Percentiles rank a stretch among this genome's conserved stretches.
These are phyloP conservation scores for Naegleria gruberi DNA, from an alignment of 208 protist species.

Conservation along the genomic window DNA sequence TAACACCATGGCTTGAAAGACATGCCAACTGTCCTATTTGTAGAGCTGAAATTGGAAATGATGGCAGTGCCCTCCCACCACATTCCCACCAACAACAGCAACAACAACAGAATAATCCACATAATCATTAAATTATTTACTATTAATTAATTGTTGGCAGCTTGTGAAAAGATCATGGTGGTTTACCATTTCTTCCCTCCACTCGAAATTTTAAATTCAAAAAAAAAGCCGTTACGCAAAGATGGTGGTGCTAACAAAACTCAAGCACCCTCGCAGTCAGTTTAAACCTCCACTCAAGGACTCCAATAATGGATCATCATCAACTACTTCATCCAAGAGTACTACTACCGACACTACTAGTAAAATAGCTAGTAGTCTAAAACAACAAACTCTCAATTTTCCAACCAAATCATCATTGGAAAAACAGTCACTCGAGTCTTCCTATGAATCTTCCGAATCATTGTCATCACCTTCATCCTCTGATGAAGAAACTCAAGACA, in stretches of 20 bases:
- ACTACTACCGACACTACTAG: neutral
- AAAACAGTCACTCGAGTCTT: neutral
- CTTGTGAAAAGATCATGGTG: no score
- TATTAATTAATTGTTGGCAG: no score
- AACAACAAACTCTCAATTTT: no score
- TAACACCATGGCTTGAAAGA: neutral
- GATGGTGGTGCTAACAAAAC: no score
- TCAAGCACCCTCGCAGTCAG: neutral
- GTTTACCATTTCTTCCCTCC: no score
- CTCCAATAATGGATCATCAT: neutral
- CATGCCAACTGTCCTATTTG: slow-evolving; percentile 17
- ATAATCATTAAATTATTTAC: no score
- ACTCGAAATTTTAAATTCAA: neutral
- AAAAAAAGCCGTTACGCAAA: neutral
- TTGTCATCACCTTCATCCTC: no score
- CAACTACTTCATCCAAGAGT: neutral
- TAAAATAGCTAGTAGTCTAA: no score
- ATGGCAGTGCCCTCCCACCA: neutral
- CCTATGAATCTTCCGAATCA: no score
- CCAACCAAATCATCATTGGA: neutral
- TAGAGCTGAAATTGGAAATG: slow-evolving; percentile 2
- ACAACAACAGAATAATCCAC: neutral
- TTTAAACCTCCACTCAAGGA: neutral
- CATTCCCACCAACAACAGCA: neutral
- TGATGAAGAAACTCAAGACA: no score